phyloP scores from a whole-genome alignment of 768 basidiomycete genomes.

The Polyporus arcularius region DNA sequence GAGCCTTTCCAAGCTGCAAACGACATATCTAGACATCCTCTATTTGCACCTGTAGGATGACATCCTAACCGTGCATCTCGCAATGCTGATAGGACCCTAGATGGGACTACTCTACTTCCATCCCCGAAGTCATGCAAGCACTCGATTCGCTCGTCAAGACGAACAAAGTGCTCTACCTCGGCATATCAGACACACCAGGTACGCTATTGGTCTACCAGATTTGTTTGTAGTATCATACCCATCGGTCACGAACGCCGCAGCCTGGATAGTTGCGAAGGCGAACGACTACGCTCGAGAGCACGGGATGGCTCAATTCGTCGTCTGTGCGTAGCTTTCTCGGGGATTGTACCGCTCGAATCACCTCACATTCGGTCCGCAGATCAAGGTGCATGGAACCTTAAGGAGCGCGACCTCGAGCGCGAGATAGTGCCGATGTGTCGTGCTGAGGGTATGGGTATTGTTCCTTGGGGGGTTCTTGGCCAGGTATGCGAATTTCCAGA shows the following conservation, averaged over 20 bases:
- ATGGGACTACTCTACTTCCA: conserved; percentile 43
- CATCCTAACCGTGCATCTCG: conserved; percentile 29
- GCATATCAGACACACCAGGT: conserved; percentile 27
- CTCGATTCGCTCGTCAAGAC: conserved; percentile 40
- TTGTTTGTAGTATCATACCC: conserved; percentile 10
- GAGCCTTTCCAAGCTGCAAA: conserved; percentile 43
- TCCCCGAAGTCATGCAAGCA: conserved; percentile 45
- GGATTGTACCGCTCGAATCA: no score
- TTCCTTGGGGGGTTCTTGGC: conserved; percentile 8
- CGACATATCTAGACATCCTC: conserved; percentile 45
- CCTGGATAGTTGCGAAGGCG: conserved; percentile 37
- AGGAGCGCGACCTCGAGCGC: conserved; percentile 41
- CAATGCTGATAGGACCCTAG: conserved; percentile 1
- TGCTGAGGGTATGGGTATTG: conserved; percentile 28
- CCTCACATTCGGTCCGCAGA: conserved; percentile 32
- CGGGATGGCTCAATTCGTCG: conserved; percentile 30
- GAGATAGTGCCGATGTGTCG: conserved; percentile 41
- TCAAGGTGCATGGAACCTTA: conserved; percentile 36
- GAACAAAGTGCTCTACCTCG: conserved; percentile 44
- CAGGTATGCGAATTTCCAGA: conserved; percentile 17
- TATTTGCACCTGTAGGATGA: conserved; percentile 47
- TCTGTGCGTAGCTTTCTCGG: conserved; percentile 1
- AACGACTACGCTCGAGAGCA: conserved; percentile 43
- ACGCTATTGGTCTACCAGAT: conserved; percentile 9
- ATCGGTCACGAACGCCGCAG: conserved; percentile 31